Conservation (phyloP, 2,329 filamentous ascomycete genomes). For the Aureobasidium lini region DNA sequence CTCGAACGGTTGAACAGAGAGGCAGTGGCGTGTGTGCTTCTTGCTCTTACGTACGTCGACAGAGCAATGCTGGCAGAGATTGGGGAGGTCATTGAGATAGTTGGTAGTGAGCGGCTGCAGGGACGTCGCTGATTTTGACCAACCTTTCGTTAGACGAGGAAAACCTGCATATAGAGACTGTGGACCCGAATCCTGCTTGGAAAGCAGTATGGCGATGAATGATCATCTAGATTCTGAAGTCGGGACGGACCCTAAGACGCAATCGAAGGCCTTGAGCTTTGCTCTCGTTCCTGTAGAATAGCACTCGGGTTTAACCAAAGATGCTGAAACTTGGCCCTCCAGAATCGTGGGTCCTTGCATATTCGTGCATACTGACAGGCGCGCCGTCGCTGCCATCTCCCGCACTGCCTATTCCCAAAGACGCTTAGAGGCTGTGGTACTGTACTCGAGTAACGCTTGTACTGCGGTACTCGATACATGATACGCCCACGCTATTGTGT, state of each 20-base stretch:
- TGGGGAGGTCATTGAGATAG: not conserved
- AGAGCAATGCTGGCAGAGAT: not conserved
- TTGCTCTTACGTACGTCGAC: not conserved
- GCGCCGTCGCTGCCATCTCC: constrained; percentile 11
- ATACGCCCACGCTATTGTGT: not conserved
- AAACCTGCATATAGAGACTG: not conserved
- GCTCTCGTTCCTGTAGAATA: not conserved
- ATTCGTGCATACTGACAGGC: not conserved
- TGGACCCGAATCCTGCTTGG: not conserved
- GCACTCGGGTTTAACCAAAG: not conserved
- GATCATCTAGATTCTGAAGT: not conserved
- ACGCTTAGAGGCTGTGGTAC: constrained; percentile 7
- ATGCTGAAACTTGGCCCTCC: not conserved
- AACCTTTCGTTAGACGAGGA: not conserved
- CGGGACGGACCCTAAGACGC: not conserved
- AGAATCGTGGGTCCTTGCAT: constrained; percentile 8
- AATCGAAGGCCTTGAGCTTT: not conserved
- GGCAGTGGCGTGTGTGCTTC: not conserved
- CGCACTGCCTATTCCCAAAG: constrained; percentile 7
- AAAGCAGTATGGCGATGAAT: not conserved
- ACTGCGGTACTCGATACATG: not conserved
- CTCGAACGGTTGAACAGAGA: not conserved
- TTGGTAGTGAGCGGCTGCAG: not conserved
- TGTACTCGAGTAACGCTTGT: not conserved
- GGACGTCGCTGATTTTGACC: constrained; percentile 7